A percentile compares a stretch with the other conserved stretches of the same genome.
phyloP scores from a whole-genome alignment of 306 rosid species.

The Datisca glomerata region DNA sequence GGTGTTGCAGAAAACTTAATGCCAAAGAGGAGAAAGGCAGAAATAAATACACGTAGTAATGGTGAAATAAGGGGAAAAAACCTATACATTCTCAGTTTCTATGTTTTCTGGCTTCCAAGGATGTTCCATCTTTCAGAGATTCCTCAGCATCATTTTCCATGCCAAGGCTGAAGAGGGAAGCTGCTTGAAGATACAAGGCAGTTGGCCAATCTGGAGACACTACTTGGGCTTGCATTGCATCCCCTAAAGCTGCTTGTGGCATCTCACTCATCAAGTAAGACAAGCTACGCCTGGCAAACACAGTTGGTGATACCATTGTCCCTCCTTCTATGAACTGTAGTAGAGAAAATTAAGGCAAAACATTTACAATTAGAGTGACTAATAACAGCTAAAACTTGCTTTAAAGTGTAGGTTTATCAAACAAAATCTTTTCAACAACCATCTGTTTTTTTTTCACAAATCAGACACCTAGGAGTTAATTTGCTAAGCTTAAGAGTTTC shows the following conservation, averaged over 20 bases:
- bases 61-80: conserved; percentile 12
- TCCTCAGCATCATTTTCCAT: conserved; percentile 94
- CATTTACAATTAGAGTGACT: no score
- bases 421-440: no score
- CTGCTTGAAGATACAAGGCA: conserved; percentile 92
- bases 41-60: conserved; percentile 13
- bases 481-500: no score
- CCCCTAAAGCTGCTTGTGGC: conserved; percentile 97
- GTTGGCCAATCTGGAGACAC: conserved; percentile 76
- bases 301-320: conserved; percentile 87
- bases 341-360: conserved; percentile 10
- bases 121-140: conserved; percentile 81
- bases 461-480: no score
- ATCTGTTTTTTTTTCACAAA: no score
- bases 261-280: conserved; percentile 82
- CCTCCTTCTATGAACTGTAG: conserved; percentile 90
- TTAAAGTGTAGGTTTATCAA: no score
- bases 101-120: conserved; percentile 58
- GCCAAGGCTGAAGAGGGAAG: conserved; percentile 83
- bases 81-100: conserved; percentile 59
- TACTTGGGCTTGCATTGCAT: conserved; percentile 95
- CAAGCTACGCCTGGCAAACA: conserved; percentile 79
- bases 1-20: conserved; percentile 20
- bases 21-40: conserved; percentile 18
- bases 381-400: no score